phyloP scores from a whole-genome alignment of 306 rosid genomes.

The Begonia fuchsioides region DNA sequence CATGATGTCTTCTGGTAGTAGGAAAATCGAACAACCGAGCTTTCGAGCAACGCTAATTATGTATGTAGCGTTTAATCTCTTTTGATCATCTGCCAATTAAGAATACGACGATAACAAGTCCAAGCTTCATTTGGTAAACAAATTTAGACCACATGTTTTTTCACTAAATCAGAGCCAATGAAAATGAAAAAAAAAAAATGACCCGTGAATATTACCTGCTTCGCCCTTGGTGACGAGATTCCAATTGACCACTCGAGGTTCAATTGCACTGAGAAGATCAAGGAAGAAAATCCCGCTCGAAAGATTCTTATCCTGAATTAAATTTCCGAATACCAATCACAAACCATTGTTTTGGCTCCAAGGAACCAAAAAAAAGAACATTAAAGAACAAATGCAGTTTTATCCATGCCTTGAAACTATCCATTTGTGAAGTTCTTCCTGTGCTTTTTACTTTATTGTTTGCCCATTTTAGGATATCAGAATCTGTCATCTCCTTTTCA shows the following conservation, averaged over 20 bases:
- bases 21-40: slow-evolving; percentile 91
- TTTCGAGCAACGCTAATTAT: slow-evolving; percentile 89
- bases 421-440: slow-evolving; percentile 61
- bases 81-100: slow-evolving; percentile 49
- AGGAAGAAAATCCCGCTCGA: slow-evolving; percentile 82
- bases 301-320: slow-evolving; percentile 65
- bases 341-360: slow-evolving; percentile 1
- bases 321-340: slow-evolving; percentile 6
- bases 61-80: slow-evolving; percentile 86
- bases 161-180: too few relatives aligned
- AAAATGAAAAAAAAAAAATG: background rate
- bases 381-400: background rate
- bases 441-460: slow-evolving; percentile 67
- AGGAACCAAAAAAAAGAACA: background rate
- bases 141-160: background rate
- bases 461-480: slow-evolving; percentile 80
- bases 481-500: slow-evolving; percentile 76
- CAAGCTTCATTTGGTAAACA: background rate
- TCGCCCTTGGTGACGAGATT: slow-evolving; percentile 93
- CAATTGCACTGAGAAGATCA: slow-evolving; percentile 89
- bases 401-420: slow-evolving; percentile 63
- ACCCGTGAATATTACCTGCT: slow-evolving; percentile 40
- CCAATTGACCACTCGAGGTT: slow-evolving; percentile 96
- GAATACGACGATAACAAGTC: background rate
- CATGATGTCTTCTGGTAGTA: slow-evolving; percentile 88